Evolutionary conservation across 768 basidiomycete species (phyloP), one percentile per base, ranked within the genome.

Genomic region (Leccinum truebloodii): DNA sequence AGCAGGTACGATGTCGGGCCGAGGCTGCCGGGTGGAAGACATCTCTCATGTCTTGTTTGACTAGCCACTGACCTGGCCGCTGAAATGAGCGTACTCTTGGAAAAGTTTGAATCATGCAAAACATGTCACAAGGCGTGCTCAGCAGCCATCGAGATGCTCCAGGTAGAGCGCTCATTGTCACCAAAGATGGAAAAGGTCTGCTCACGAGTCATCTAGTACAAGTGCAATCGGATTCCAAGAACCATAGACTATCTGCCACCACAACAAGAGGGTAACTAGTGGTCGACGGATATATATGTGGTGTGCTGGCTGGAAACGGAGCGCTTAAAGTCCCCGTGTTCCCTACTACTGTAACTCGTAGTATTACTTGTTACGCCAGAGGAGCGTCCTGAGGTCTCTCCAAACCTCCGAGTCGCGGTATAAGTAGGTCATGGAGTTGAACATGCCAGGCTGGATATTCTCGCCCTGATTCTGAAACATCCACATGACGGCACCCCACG

Each of bases 401-500:
- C 95, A 98, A 48, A 78, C 76, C 62, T 98, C 92, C 20, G 94
- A 95, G 73, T 98, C 94, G 41, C 87, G 86, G 77, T 98, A 99
- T 41, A 99, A 81, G 75, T 98, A 99, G 59, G 83, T 85, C 95
- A 97, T 98, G 18, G 90, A 92, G 77, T 86, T 92, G 79, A 94
- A 94, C 94, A 98, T 93, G 59, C 95, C 97, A 18, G 94, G 92
- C 69, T 98, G 95, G 61, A 99, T 86, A n/a, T 87, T 88, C 76
- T 98, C 89, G 53, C 91, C 86, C 22, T 85, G 81, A 73, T 97
- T 81, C 69, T 87, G 82, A 83, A 95, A 98, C 62, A 97, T 77
- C 84, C 90, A 99, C 96, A 99, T 98, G 51, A 98, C 95, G 8
- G 89, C 83, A 49, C 94, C 97, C 97, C 97, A 98, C 35, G 88